These are phyloP conservation scores for Chrysoporthe cubensis DNA, from an alignment of 2,329 filamentous ascomycete genomes.

Conservation along the genomic window DNA sequence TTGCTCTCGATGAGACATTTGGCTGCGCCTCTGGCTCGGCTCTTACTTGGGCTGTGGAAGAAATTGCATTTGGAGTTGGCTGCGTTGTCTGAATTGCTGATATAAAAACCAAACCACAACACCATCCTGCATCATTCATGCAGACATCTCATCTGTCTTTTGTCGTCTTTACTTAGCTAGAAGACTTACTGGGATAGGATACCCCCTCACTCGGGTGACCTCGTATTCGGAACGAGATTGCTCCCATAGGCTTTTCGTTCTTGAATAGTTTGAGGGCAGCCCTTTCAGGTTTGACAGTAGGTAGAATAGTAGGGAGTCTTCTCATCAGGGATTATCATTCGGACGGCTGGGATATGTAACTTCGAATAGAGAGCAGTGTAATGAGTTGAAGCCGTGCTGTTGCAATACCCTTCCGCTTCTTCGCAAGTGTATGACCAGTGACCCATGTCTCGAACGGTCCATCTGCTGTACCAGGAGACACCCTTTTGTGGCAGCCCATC, in stretches of 20 bases:
- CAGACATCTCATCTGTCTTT: constrained; percentile 1
- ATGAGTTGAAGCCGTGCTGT: not conserved
- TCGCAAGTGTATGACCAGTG: not conserved
- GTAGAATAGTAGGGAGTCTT: constrained; percentile 11
- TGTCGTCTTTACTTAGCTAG: constrained; percentile 3
- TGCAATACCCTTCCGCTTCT: too few species aligned
- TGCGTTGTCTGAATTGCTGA: not conserved
- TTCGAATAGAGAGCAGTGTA: constrained; percentile 8
- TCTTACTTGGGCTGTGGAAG: not conserved
- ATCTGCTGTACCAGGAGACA: not conserved
- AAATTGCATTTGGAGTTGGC: constrained; percentile 9
- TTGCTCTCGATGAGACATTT: constrained; percentile 4
- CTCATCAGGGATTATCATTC: constrained; percentile 6
- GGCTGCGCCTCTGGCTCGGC: not conserved
- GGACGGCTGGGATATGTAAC: constrained; percentile 4
- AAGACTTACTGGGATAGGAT: constrained; percentile 12
- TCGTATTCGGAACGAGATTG: not conserved
- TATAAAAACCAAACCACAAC: constrained; percentile 1
- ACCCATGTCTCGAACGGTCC: not conserved
- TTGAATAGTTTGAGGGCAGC: not conserved
- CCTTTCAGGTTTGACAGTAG: not conserved
- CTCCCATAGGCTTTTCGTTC: not conserved
- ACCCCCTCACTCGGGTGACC: not conserved
- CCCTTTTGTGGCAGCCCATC: not conserved
- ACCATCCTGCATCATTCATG: constrained; percentile 8